Conservation (phyloP, 768 basidiomycete genomes). For the Tricholoma furcatifolium region DNA sequence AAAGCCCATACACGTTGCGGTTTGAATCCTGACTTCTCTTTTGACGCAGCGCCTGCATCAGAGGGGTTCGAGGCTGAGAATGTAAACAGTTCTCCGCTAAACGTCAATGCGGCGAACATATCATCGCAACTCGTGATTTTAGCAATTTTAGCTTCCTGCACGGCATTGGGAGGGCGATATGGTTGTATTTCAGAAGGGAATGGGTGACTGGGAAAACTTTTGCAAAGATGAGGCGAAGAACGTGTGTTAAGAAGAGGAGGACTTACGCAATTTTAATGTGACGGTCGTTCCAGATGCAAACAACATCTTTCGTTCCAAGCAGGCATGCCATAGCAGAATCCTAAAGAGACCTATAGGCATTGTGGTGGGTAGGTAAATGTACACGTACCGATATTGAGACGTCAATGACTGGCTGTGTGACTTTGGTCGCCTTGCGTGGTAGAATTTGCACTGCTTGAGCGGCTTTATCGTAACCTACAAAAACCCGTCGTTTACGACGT, state of each 20-base stretch:
- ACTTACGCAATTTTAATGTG: constrained; percentile 72
- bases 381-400: constrained; percentile 71
- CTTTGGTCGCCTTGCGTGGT: constrained; percentile 79
- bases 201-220: constrained; percentile 73
- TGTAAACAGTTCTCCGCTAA: constrained; percentile 89
- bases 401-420: constrained; percentile 66
- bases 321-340: constrained; percentile 85
- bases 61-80: constrained; percentile 50
- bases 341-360: constrained; percentile 30
- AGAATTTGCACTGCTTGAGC: constrained; percentile 72
- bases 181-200: constrained; percentile 76
- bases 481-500: neutral
- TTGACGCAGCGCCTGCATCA: constrained; percentile 29
- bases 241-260: neutral
- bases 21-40: constrained; percentile 47
- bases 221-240: neutral
- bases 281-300: constrained; percentile 78
- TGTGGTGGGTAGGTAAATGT: neutral
- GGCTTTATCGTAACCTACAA: constrained; percentile 70
- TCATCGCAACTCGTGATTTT: constrained; percentile 83
- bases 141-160: constrained; percentile 65
- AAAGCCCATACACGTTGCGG: constrained; percentile 93
- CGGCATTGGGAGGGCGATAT: constrained; percentile 80
- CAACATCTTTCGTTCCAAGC: constrained; percentile 74
- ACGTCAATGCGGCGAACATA: constrained; percentile 78